Evolutionary conservation across 345 rosid genomes (phyloP).

Genomic region (Erodium maritimum): DNA sequence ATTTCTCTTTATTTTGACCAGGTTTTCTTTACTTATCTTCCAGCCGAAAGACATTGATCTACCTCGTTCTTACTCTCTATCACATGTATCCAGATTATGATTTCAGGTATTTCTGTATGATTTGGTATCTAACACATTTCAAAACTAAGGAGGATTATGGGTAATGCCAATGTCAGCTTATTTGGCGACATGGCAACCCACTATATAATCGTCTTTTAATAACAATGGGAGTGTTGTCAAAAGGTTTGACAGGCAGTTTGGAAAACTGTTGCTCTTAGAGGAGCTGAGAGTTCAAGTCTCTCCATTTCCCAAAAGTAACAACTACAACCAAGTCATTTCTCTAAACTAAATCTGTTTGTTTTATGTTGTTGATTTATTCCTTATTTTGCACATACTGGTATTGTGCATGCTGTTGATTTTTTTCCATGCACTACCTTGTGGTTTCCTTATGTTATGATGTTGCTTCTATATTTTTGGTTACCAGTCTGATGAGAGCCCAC

Average conservation of each 20-base stretch:
- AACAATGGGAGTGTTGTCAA: constrained; percentile 96
- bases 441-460: too few relatives aligned
- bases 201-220: constrained; percentile 43
- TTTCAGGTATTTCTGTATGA: constrained; percentile 67
- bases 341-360: constrained; percentile 2
- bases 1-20: constrained; percentile 15
- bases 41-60: constrained; percentile 96
- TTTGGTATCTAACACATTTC: background rate
- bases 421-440: constrained; percentile 13
- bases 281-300: constrained; percentile 99
- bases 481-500: constrained; percentile 87
- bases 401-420: background rate
- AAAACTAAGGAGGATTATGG: constrained; percentile 68
- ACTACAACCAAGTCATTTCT: constrained; percentile 9
- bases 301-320: constrained; percentile 65
- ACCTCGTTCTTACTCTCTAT: constrained; percentile 80
- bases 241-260: constrained; percentile 94
- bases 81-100: constrained; percentile 94
- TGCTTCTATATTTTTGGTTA: constrained; percentile 18
- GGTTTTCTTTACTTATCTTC: constrained; percentile 18
- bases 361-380: too few relatives aligned
- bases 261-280: constrained; percentile 66
- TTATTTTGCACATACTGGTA: background rate
- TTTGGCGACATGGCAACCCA: constrained; percentile 40
- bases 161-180: constrained; percentile 96